These are phyloP conservation scores for Tricholoma sp. DNA, from an alignment of 768 basidiomycete species.

Conservation along the genomic window DNA sequence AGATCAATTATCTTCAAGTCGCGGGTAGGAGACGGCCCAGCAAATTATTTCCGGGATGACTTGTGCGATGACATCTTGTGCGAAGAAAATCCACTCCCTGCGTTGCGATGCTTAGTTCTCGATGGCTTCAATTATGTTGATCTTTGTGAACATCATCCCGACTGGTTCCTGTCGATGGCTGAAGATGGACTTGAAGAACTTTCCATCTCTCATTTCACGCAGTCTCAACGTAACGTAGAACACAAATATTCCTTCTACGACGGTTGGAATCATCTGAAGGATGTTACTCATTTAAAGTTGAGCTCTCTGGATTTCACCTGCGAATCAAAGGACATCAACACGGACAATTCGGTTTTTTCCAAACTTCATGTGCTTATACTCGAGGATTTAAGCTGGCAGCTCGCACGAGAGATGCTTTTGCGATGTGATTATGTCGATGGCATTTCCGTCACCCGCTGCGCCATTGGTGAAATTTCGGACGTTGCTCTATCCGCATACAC, in stretches of 20 bases:
- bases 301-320: not conserved
- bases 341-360: not conserved
- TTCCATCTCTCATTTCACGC: slow-evolving; percentile 6
- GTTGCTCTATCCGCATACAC: not conserved
- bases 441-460: not conserved
- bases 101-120: not conserved
- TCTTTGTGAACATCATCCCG: not conserved
- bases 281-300: not conserved
- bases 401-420: not conserved
- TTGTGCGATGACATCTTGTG: too few species aligned
- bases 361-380: not conserved
- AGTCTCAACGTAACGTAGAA: not conserved
- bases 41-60: not conserved
- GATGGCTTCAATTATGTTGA: not conserved
- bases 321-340: not conserved
- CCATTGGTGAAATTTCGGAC: not conserved
- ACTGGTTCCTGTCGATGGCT: not conserved
- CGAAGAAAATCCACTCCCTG: not conserved
- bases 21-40: not conserved
- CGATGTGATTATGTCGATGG: not conserved
- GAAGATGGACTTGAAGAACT: not conserved
- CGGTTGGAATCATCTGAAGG: not conserved
- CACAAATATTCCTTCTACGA: not conserved
- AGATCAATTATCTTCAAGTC: not conserved
- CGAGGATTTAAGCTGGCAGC: not conserved